Conservation (phyloP, 2,329 filamentous ascomycete species). For the Dichotomopilus funicola region DNA sequence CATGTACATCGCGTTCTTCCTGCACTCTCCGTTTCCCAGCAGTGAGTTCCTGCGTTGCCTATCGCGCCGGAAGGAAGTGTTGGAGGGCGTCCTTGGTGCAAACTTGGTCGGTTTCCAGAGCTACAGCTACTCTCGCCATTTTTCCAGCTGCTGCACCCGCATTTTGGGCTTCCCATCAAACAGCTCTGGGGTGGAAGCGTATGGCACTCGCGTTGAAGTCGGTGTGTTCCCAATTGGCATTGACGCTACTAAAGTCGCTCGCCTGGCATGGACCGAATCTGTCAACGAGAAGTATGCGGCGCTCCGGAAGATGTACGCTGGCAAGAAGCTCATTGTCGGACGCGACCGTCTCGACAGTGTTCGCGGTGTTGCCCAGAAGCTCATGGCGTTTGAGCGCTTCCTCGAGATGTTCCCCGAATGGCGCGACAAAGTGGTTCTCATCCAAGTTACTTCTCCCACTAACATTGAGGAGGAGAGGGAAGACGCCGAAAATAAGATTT, state of each 20-base stretch:
- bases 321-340: conserved; percentile 91
- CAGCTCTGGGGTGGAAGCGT: conserved; percentile 77
- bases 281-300: conserved; percentile 66
- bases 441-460: conserved; percentile 89
- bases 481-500: conserved; percentile 70
- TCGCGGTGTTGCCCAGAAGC: conserved; percentile 88
- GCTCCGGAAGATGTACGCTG: conserved; percentile 71
- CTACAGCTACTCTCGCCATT: conserved; percentile 90
- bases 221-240: conserved; percentile 95
- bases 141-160: conserved; percentile 86
- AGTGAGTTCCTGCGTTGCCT: conserved; percentile 92
- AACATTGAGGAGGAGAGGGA: conserved; percentile 73
- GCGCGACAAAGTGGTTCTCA: conserved; percentile 85
- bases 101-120: conserved; percentile 96
- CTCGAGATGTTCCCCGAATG: conserved; percentile 86
- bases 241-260: conserved; percentile 73
- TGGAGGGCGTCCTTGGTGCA: conserved; percentile 82
- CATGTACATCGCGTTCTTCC: conserved; percentile 90
- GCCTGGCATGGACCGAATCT: conserved; percentile 63
- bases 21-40: conserved; percentile 91
- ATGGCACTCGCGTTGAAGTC: conserved; percentile 81
- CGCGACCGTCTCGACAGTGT: conserved; percentile 91
- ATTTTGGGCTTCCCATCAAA: conserved; percentile 88
- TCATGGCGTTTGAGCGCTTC: conserved; percentile 90
- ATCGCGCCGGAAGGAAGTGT: conserved; percentile 78